Evolutionary conservation across 2,329 filamentous ascomycete genomes (phyloP), one percentile per base, ranked within the genome.

Genomic region (Gnomoniopsis sp.): DNA sequence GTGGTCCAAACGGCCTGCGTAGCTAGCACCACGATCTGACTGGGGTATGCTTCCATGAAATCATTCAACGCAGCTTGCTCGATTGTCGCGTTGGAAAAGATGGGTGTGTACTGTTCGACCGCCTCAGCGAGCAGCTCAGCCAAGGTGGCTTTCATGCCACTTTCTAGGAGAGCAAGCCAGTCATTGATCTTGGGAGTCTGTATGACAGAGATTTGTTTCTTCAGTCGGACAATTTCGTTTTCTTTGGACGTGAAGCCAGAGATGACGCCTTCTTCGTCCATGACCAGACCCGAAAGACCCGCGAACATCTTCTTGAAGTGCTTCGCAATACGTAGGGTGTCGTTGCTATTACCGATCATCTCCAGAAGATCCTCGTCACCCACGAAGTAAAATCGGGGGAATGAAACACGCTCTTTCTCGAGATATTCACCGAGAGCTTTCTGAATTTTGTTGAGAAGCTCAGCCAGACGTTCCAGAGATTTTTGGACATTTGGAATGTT

Each of bases 271-370:
- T 97, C 90, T 56, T 98, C 92, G 65, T 96, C 91, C 79, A 97
- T 93, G 46, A 93, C 80, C 38, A 99, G 83, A 3, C 95, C 95
- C 4, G 89, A 93, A 50, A 99, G 81, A 62, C 95, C 95, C 63
- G 96, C 95, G 79, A 99, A 99, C 95, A 99, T 99, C 80, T 99
- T 99, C 73, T 96, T 93, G 79, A 99, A 92, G 77, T 99, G 96
- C 73, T 99, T 99, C 44, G 95, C 91, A 65, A 99, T 96, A 56
- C 95, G 92, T 61, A 95, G 78, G 11, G 93, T 96, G 69, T 99
- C 95, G 69, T 97, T 97, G 77, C 93, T 98, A 74, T 99, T 99
- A 71, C 95, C 95, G 64, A 99, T 99, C 76, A 99, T 99, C 74
- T 99, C 95, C 23, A 99, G 82, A 58, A 99, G 79, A 74, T 99